phyloP scores from a whole-genome alignment of 1,284 basidiomycete genomes.

The Erythrobasidium hasegawianum region DNA sequence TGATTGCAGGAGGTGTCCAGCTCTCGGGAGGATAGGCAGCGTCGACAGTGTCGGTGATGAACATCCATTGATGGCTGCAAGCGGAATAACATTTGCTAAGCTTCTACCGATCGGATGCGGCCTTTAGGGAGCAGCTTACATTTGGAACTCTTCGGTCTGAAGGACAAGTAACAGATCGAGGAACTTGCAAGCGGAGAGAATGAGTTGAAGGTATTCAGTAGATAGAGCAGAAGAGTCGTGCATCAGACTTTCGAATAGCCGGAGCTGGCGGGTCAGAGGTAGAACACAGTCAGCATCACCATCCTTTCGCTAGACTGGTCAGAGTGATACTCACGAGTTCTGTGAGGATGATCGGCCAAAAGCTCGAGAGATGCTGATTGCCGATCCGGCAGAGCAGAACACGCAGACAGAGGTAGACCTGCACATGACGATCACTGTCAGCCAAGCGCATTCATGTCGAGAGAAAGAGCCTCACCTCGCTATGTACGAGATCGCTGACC shows the following conservation, averaged over 20 bases:
- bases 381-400: conserved; percentile 88
- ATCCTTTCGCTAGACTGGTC: conserved; percentile 1
- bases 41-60: conserved; percentile 95
- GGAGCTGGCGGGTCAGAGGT: conserved; percentile 50
- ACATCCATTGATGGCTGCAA: conserved; percentile 93
- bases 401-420: conserved; percentile 81
- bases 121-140: conserved; percentile 57
- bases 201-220: conserved; percentile 73
- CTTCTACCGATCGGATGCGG: too few relatives aligned
- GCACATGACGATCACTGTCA: neutral
- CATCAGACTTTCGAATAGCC: conserved; percentile 57
- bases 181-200: conserved; percentile 88
- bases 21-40: conserved; percentile 81
- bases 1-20: conserved; percentile 77
- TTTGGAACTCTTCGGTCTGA: conserved; percentile 96
- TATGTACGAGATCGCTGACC: conserved; percentile 77
- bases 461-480: conserved; percentile 60
- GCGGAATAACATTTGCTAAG: neutral
- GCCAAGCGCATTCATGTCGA: neutral
- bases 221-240: conserved; percentile 59
- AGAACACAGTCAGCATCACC: neutral
- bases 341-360: conserved; percentile 94
- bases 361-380: conserved; percentile 83
- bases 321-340: conserved; percentile 67
- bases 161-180: conserved; percentile 84